Percentiles rank a stretch among this genome's conserved stretches.
These are phyloP conservation scores for Boletus rubescentipes DNA, from an alignment of 768 basidiomycete species.

Conservation along the genomic window DNA sequence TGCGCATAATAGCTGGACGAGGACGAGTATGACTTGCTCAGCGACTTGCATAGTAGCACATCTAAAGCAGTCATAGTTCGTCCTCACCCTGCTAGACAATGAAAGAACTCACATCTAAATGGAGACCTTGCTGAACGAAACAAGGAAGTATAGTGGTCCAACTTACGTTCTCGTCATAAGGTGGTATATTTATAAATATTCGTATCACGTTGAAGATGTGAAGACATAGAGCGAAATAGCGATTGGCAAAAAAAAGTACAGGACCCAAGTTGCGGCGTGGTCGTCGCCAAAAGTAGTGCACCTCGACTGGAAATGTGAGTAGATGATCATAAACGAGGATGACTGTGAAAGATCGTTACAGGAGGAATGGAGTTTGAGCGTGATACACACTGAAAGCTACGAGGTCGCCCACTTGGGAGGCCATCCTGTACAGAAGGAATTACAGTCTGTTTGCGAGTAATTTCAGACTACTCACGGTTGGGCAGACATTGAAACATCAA, in stretches of 20 bases:
- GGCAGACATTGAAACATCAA: conserved; percentile 2
- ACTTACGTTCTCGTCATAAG: conserved; percentile 1
- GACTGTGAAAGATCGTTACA: conserved; percentile 10
- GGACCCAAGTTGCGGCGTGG: conserved; percentile 32
- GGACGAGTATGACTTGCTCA: conserved; percentile 1
- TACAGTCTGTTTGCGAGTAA: too few species aligned
- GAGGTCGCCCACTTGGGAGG: not conserved
- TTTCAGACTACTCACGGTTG: not conserved
- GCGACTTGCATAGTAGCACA: not conserved
- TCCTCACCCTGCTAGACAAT: not conserved
- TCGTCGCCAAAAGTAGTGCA: conserved; percentile 43
- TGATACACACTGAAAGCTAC: conserved; percentile 7
- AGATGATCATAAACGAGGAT: conserved; percentile 44
- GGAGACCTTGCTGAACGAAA: not conserved
- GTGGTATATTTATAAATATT: conserved; percentile 29
- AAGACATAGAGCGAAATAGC: conserved; percentile 40
- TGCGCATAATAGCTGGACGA: conserved; percentile 8
- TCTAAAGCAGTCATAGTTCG: not conserved
- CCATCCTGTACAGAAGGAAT: not conserved
- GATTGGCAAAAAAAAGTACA: conserved; percentile 42
- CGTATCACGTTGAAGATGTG: conserved; percentile 39
- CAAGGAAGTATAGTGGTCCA: too few species aligned
- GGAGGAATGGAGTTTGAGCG: not conserved
- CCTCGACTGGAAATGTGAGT: conserved; percentile 43
- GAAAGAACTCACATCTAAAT: conserved; percentile 12